Evolutionary conservation across 768 basidiomycete species (phyloP), one percentile per base, ranked within the genome.

Genomic region (Naganishia friedmannii): DNA sequence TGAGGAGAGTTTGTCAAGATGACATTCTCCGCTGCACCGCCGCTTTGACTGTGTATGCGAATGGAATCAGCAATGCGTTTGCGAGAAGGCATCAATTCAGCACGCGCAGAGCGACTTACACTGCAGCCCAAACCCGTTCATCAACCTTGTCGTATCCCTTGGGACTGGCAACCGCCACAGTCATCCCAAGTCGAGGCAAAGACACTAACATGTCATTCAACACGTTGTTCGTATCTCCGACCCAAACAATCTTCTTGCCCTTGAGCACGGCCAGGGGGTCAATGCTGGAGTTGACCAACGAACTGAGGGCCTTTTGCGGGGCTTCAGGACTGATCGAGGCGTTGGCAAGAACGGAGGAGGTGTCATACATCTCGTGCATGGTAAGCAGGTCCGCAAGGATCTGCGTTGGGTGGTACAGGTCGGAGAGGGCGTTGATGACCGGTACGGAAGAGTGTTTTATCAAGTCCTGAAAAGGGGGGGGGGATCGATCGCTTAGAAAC

Each of bases 201-300:
- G 92, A 88, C 74, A 98, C 95, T 34, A 98, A 88, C 91, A 98
- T 93, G 80, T 97, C 96, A 80, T 98, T 91, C 68, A 96, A 84
- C 58, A 99, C 92, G 77, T 98, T 99, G 57, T 93, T 90, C 28
- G 89, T 89, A 82, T 98, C 95, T 9, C 95, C 95, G 68, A 98
- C 86, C 80, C 93, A 99, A 10, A 93, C 90, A 65, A 98, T 83
- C 0, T 93, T 98, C 69, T 97, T 85, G 0, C 93, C 89, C 0
- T 86, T 86, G 31, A 97, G 84, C n/a, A 75, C 70, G 0, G 82
- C 80, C 2, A 86, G 83, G 0, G 89, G 83, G 69, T 75, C 72
- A 17, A 57, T 67, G 34, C 34, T 37, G 37, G 46, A 70, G 55
- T 46, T 34, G 29, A 67, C 46, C 2, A 63, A 67, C 53, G 60